Base-by-base conservation (phyloP, 1,139 yeast genomes). In the Arxiozyma slooffiae region DNA sequence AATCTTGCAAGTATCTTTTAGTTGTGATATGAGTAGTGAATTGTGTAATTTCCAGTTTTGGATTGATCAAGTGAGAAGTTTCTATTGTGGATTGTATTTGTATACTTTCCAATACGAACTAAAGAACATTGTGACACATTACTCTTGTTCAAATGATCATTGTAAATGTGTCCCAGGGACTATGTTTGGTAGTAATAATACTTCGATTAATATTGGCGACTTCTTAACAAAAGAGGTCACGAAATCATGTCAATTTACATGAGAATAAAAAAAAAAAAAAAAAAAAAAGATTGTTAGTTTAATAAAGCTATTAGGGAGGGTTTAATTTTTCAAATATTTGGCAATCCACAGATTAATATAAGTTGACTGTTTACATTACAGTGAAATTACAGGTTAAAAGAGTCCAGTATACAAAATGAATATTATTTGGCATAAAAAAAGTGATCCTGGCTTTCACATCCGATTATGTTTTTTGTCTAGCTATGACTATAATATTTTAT, bases 301-400 rank as follows among this genome's bases (percentile, higher is more conserved):
- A 82, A 92, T 3, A 98, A 92, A 65, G 97, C 98, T 40, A 83
- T 95, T 53, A 92, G 92, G 97, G 87, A 92, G 67, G 95, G 86
- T 56, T 76, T 92, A 61, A 92, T 92, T 53, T 76, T 81, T 53
- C 81, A 88, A 17, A 95, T 92, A 3, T 92, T 92, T 70, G 98
- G 98, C 17, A 98, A 92, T 64, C 87, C 90, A 1, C 78, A 80
- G 60, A 92, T 92, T 60, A 84, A 92, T 1, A 72, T 92, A 51
- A 74, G 78, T 48, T 92, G 98, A 92, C 67, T 92, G 98, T 73
- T 62, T 92, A 39, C 97, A 92, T 65, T 81, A 82, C 61, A 84
- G 95, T 62, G 95, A 92, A 66, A 80, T 92, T 23, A 98, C 98
- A 0, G 97, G 97, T 4, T 89, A 85, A 65, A 77, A 78, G 37